Base-by-base conservation (phyloP, 352 stramenopile species). In the Pythium phragmiticola region DNA sequence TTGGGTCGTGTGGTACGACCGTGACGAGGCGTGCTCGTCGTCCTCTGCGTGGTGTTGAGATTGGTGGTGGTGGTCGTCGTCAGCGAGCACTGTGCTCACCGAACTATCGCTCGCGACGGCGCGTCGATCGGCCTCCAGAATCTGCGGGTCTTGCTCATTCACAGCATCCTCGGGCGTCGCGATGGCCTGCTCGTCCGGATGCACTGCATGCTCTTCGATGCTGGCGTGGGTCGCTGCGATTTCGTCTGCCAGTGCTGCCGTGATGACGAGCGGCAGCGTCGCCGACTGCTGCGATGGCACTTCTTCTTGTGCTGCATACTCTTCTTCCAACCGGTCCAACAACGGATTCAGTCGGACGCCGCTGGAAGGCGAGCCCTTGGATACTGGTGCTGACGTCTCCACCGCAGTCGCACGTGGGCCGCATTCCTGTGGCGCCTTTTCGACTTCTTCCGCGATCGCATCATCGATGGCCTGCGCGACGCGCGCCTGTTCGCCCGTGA, bases 381-480 rank as follows among this genome's bases (percentile, higher is more conserved):
- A 13, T 26, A 52, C 7, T 1, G 52, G 26, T 16, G 62, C 23
- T 53, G 57, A 30, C 11, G 8, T 23, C n/a, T 37, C 36, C 30
- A 48, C 48, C 13, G 51, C 21, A 7, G 48, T 54, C 3, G 61
- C 46, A 8, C 61, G 61, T 17, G 61, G 54, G 12, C 55, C 61
- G 33, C 41, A 63, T 33, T 65, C 56, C 33, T 65, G 56, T 2
- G 57, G 57, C 17, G 43, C 45, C 19, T 57, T 58, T 21, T 57
- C 58, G 30, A 64, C 51, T 46, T 75, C 70, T 33, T 69, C 66
- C 19, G 74, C 74, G 42, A 93, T 83, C 5, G 78, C 80, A 26
- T 88, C 70, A 49, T 91, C 83, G 26, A 93, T 89, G 2, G 65
- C 63, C 9, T 78, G 74, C 14, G 82, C 84, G 13, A 93, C 68